Base-by-base conservation (phyloP, 805 yeast genomes). In the Sporopachydermia lactativora region DNA sequence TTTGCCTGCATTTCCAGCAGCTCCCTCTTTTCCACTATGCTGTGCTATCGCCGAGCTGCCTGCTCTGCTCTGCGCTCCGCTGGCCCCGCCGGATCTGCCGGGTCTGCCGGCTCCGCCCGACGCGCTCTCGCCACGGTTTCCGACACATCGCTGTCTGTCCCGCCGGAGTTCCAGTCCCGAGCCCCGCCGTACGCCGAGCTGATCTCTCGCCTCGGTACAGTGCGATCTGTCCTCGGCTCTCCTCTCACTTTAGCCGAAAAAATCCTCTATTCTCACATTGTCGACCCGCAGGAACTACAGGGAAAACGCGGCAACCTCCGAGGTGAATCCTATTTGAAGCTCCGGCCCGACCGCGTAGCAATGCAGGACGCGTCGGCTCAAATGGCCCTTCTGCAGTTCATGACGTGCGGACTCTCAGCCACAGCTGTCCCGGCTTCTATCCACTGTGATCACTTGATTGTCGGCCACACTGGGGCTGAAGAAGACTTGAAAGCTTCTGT, bases 311-410 rank as follows among this genome's bases (percentile, higher is more conserved):
- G 65, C 40, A 70, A 72, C 49, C 64, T 80, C 47, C 76, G 98
- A 64, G 99, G 98, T 50, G 68, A 77, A 39, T 76, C 88, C 41
- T 92, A 92, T 64, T 72, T 92, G 60, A 92, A 92, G 68, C 72
- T 92, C 53, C 76, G 82, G 59, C 98, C 98, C 17, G 98, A 92
- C 59, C 77, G 98, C 60, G 97, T 92, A 38, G 98, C 98, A 18
- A 89, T 94, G 94, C 98, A 92, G 69, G 98, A 92, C 70, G 98
- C 98, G n/a, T 83, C 96, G 19, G 98, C 98, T 15, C 98, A 92
- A 65, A 92, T 89, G 84, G 98, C 98, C n/a, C 69, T 92, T 50
- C 68, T 92, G 52, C 98, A 92, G 65, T 92, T 92, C 67, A 92
- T 92, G 95, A 85, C 96, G 41, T 89, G 96, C 49, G 94, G 95